phyloP scores from a whole-genome alignment of 352 stramenopile species.

The Phytophthora hybrid region DNA sequence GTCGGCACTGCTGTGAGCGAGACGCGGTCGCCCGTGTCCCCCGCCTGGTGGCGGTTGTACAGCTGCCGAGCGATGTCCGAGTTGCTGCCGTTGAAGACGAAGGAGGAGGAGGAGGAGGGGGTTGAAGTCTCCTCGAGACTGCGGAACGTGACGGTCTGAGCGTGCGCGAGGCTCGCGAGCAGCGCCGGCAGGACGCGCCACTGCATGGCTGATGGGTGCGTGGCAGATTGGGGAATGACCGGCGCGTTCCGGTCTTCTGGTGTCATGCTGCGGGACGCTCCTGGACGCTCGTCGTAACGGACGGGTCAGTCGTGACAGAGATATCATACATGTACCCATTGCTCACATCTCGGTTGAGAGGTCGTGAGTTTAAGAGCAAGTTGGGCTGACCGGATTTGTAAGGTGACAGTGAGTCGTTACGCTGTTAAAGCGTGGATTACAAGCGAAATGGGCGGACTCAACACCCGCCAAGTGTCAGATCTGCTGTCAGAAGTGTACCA shows the following conservation, averaged over 20 bases:
- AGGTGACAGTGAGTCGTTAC: not conserved
- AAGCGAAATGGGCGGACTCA: not conserved
- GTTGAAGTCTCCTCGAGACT: conserved; percentile 23
- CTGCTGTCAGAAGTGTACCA: not conserved
- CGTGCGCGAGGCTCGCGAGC: not conserved
- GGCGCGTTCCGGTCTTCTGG: not conserved
- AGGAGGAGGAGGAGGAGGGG: conserved; percentile 11
- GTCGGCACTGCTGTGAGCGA: conserved; percentile 19
- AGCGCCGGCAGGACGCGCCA: not conserved
- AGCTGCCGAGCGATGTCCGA: conserved; percentile 51
- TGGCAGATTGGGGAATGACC: conserved; percentile 23
- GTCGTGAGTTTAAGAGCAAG: not conserved
- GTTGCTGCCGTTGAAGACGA: conserved; percentile 41
- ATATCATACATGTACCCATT: conserved; percentile 39
- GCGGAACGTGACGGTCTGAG: conserved; percentile 24
- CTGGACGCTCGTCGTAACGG: not conserved
- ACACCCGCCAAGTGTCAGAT: not conserved
- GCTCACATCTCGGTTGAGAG: not conserved
- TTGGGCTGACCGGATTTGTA: not conserved
- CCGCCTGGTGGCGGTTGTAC: conserved; percentile 34
- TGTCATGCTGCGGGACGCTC: not conserved
- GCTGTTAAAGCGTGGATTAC: conserved; percentile 1
- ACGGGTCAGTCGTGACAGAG: conserved; percentile 1
- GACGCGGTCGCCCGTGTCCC: conserved; percentile 16
- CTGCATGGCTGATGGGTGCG: conserved; percentile 7